Evolutionary conservation across 768 basidiomycete genomes (phyloP).

Genomic region (Lentinula raphanica): DNA sequence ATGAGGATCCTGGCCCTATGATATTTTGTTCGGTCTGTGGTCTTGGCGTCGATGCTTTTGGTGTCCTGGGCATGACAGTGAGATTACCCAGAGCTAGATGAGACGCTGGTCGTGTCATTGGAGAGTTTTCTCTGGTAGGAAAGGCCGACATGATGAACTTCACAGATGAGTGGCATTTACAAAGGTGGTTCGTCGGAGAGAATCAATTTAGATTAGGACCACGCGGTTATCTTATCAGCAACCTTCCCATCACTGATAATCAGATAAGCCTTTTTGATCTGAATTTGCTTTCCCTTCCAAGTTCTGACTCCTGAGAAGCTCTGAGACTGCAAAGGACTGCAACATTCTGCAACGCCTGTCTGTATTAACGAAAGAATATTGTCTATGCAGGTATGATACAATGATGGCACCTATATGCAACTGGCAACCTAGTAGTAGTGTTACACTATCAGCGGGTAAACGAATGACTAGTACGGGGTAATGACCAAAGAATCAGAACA

Average conservation of each 20-base stretch:
- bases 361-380: too few relatives aligned
- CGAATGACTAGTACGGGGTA: too few relatives aligned
- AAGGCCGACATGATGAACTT: constrained; percentile 1
- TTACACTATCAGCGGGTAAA: too few relatives aligned
- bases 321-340: too few relatives aligned
- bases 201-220: background rate
- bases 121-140: constrained; percentile 6
- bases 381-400: too few relatives aligned
- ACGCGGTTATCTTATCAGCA: constrained; percentile 1
- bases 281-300: too few relatives aligned
- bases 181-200: background rate
- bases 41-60: constrained; percentile 34
- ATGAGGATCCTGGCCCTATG: constrained; percentile 17
- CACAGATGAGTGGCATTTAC: background rate
- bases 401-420: too few relatives aligned
- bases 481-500: background rate
- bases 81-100: constrained; percentile 1
- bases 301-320: too few relatives aligned
- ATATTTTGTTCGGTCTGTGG: constrained; percentile 24
- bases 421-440: too few relatives aligned
- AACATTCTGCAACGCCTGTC: too few relatives aligned
- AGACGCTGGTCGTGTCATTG: constrained; percentile 4
- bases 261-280: background rate
- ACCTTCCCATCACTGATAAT: background rate
- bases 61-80: constrained; percentile 16